phyloP scores from a whole-genome alignment of 2,329 filamentous ascomycete genomes.

The Xylaria arbuscula region DNA sequence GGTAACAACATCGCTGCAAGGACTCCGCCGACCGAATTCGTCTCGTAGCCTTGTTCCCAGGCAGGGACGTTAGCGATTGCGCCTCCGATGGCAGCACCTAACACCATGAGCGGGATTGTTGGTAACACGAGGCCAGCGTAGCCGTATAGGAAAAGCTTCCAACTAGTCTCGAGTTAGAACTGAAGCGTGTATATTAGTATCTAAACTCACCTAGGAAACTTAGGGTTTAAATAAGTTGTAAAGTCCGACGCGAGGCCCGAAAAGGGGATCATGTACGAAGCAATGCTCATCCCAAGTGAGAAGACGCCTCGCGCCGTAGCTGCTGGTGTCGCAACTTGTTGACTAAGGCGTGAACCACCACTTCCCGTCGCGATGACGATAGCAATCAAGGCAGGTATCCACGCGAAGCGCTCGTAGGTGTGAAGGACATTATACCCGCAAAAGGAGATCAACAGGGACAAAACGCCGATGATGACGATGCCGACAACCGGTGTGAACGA shows the following conservation, averaged over 20 bases:
- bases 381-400: slow-evolving; percentile 65
- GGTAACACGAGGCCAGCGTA: slow-evolving; percentile 58
- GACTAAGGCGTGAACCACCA: slow-evolving; percentile 60
- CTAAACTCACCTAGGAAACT: slow-evolving; percentile 31
- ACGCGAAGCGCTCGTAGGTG: slow-evolving; percentile 67
- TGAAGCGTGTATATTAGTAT: background rate
- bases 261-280: slow-evolving; percentile 73
- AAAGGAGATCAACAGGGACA: slow-evolving; percentile 70
- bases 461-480: slow-evolving; percentile 68
- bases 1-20: slow-evolving; percentile 68
- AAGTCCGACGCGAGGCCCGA: slow-evolving; percentile 42
- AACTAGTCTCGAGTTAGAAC: slow-evolving; percentile 22
- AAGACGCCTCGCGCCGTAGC: slow-evolving; percentile 61
- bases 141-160: slow-evolving; percentile 63
- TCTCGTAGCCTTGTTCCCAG: slow-evolving; percentile 65
- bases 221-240: slow-evolving; percentile 26
- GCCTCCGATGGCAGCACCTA: slow-evolving; percentile 73
- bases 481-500: slow-evolving; percentile 65
- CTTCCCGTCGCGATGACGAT: slow-evolving; percentile 66
- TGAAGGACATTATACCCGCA: slow-evolving; percentile 68
- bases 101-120: slow-evolving; percentile 63
- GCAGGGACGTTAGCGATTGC: slow-evolving; percentile 64
- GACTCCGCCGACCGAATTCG: slow-evolving; percentile 66
- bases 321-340: slow-evolving; percentile 59
- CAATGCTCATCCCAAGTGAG: slow-evolving; percentile 69